Conservation (phyloP, 768 basidiomycete species). For the Boletales sp. region DNA sequence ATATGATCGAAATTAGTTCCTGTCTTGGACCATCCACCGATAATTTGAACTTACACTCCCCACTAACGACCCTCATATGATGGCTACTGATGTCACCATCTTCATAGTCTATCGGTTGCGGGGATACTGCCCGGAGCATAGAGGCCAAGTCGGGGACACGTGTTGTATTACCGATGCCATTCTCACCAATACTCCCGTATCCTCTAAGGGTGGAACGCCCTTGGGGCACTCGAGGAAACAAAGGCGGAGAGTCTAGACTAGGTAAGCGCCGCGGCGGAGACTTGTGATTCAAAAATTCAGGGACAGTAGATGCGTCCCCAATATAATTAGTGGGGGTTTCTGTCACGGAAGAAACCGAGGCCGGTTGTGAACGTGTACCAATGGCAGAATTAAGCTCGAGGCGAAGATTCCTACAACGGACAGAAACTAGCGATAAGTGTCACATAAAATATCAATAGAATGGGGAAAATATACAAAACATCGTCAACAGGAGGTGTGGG, state of each 20-base stretch:
- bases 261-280: constrained; percentile 25
- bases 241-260: constrained; percentile 37
- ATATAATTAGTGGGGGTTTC: constrained; percentile 8
- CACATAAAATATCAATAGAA: neutral
- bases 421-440: neutral
- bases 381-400: constrained; percentile 28
- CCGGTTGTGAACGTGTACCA: constrained; percentile 20
- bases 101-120: constrained; percentile 33
- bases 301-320: constrained; percentile 15
- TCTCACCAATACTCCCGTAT: neutral
- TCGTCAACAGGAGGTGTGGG: constrained; percentile 30
- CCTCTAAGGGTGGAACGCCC: neutral
- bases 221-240: constrained; percentile 39
- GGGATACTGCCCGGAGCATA: constrained; percentile 21
- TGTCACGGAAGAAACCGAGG: constrained; percentile 16
- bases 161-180: constrained; percentile 6
- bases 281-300: constrained; percentile 29
- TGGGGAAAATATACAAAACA: constrained; percentile 36
- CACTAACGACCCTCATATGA: constrained; percentile 58
- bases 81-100: constrained; percentile 43
- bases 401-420: constrained; percentile 29
- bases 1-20: constrained; percentile 5
- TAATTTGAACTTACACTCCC: constrained; percentile 36
- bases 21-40: neutral
- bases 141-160: constrained; percentile 26